These are phyloP conservation scores for Boletus barrowsii DNA, from an alignment of 768 basidiomycete genomes.

Conservation along the genomic window DNA sequence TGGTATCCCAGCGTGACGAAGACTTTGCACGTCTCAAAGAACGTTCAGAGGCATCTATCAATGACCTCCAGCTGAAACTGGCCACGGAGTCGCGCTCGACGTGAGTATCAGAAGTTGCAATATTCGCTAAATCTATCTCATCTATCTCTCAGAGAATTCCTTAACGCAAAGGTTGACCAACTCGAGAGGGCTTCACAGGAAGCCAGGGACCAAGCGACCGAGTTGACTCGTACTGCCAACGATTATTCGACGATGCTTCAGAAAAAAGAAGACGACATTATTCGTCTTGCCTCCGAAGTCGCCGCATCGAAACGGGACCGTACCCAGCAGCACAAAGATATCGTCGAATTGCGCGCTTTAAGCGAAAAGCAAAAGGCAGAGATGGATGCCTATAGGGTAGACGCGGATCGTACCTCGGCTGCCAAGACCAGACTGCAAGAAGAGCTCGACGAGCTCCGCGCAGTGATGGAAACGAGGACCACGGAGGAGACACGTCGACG, in stretches of 20 bases:
- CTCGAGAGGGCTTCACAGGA: slow-evolving; percentile 70
- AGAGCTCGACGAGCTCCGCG: slow-evolving; percentile 84
- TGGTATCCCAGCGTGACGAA: slow-evolving; percentile 74
- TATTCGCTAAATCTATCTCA: background rate
- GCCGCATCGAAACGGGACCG: slow-evolving; percentile 54
- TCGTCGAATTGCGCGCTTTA: slow-evolving; percentile 65
- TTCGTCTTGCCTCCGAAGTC: slow-evolving; percentile 50
- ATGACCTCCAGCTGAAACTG: slow-evolving; percentile 72
- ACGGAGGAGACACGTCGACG: slow-evolving; percentile 80
- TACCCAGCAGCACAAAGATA: slow-evolving; percentile 52
- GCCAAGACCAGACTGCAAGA: slow-evolving; percentile 64
- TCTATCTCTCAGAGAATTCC: slow-evolving; percentile 48
- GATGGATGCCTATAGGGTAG: slow-evolving; percentile 55
- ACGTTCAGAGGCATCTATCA: slow-evolving; percentile 58
- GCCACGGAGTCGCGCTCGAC: slow-evolving; percentile 58
- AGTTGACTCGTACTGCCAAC: slow-evolving; percentile 70
- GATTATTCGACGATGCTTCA: slow-evolving; percentile 75
- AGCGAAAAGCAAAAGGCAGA: slow-evolving; percentile 65
- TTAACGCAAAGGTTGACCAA: slow-evolving; percentile 55
- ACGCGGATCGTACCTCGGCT: slow-evolving; percentile 41
- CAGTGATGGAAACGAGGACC: slow-evolving; percentile 79
- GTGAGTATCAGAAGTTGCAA: slow-evolving; percentile 40
- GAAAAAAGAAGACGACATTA: slow-evolving; percentile 73
- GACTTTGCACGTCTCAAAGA: slow-evolving; percentile 74
- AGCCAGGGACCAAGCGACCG: slow-evolving; percentile 71